phyloP scores from a whole-genome alignment of 345 rosid species.

The Corchorus olitorius region DNA sequence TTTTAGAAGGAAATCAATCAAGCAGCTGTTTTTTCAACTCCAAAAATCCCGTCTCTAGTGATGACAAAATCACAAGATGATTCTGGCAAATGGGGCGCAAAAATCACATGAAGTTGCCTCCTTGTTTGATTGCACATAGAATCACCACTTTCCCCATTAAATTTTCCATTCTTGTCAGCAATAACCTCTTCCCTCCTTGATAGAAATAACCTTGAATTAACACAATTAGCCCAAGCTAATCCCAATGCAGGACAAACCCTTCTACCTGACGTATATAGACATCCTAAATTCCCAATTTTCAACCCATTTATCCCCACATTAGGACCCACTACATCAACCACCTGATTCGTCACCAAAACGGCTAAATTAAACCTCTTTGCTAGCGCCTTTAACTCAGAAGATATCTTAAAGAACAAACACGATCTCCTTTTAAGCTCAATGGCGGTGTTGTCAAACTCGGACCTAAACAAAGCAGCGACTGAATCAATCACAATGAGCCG shows the following conservation, averaged over 20 bases:
- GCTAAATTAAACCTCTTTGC: slow-evolving; percentile 67
- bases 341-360: slow-evolving; percentile 84
- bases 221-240: slow-evolving; percentile 80
- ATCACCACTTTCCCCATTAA: slow-evolving; percentile 24
- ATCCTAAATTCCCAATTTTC: slow-evolving; percentile 68
- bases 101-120: slow-evolving; percentile 63
- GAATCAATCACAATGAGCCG: slow-evolving; percentile 84
- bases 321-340: slow-evolving; percentile 65
- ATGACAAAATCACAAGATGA: slow-evolving; percentile 68
- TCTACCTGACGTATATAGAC: slow-evolving; percentile 68
- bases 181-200: slow-evolving; percentile 47
- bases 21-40: slow-evolving; percentile 30
- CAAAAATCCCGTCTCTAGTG: slow-evolving; percentile 57
- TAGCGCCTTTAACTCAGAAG: slow-evolving; percentile 65
- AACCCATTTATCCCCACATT: slow-evolving; percentile 62
- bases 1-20: not conserved
- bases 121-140: slow-evolving; percentile 29
- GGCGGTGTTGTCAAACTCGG: slow-evolving; percentile 79
- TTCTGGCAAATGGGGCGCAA: slow-evolving; percentile 70
- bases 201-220: slow-evolving; percentile 78
- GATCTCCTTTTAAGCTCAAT: slow-evolving; percentile 68
- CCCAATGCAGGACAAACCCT: slow-evolving; percentile 78
- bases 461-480: slow-evolving; percentile 79
- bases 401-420: slow-evolving; percentile 70
- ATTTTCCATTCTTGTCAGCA: slow-evolving; percentile 21